A percentile compares a stretch with the other conserved stretches of the same genome.
These are phyloP conservation scores for Tolypocladium nubicola DNA, from an alignment of 2,329 filamentous ascomycete genomes.

Conservation along the genomic window DNA sequence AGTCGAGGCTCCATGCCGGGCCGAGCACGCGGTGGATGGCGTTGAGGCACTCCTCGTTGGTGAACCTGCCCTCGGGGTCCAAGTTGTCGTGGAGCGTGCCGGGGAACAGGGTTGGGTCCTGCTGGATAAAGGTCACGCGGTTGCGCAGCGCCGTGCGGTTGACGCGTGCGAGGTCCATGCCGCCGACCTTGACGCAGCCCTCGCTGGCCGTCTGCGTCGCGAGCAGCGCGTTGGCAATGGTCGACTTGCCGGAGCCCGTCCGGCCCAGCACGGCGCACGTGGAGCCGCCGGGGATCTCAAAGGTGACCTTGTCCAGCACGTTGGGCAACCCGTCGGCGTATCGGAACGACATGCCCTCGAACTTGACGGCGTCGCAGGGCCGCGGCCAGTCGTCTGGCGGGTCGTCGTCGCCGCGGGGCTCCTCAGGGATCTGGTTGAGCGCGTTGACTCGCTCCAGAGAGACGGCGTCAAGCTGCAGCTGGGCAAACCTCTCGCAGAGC, in stretches of 20 bases:
- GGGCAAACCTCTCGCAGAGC: slow-evolving; percentile 71
- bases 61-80: slow-evolving; percentile 52
- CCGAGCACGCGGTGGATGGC: slow-evolving; percentile 52
- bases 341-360: slow-evolving; percentile 66
- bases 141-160: slow-evolving; percentile 45
- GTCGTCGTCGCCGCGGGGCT: slow-evolving; percentile 52
- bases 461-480: slow-evolving; percentile 85
- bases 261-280: slow-evolving; percentile 64
- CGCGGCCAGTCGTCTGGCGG: slow-evolving; percentile 72
- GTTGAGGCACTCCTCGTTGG: slow-evolving; percentile 37
- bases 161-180: slow-evolving; percentile 38
- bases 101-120: slow-evolving; percentile 52
- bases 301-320: slow-evolving; percentile 55
- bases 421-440: slow-evolving; percentile 67
- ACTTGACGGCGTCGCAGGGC: slow-evolving; percentile 60
- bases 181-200: slow-evolving; percentile 44
- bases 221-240: slow-evolving; percentile 50
- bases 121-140: slow-evolving; percentile 52
- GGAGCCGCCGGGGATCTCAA: slow-evolving; percentile 58
- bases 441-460: slow-evolving; percentile 81
- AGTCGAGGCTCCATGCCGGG: slow-evolving; percentile 32
- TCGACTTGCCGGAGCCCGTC: slow-evolving; percentile 82
- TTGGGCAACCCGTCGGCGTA: slow-evolving; percentile 72
- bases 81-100: slow-evolving; percentile 53
- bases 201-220: slow-evolving; percentile 40